Evolutionary conservation across 164 flowering plant genomes (phyloP), one percentile per base, ranked within the genome.

Genomic region (Umbellularia californica): DNA sequence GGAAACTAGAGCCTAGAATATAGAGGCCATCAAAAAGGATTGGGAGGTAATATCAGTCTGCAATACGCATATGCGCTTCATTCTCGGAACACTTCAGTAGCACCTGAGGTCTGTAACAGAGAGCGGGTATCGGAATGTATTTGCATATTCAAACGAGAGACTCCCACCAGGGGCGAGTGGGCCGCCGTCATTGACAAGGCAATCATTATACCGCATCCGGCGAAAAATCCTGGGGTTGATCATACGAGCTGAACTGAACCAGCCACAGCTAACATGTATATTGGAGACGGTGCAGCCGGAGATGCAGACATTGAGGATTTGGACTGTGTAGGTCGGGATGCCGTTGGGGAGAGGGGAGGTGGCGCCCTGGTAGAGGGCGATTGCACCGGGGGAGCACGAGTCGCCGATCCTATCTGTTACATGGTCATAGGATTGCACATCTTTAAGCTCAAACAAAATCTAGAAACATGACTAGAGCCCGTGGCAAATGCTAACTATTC

Each of bases 221-320:
- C 84, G 86, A 83, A 93, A 90, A 35, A 90, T 47, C 17, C 47
- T 79, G 3, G 96, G 96, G 76, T 91, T 89, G 68, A 93, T 81
- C 52, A 87, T 78, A 0, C 84, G 83, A 22, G 91, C 93, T 20
- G 96, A 89, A 84, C 93, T 89, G 84, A 93, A 93, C 98, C 94
- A 91, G 22, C 98, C 98, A 55, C 98, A 93, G 73, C 41, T 82
- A 47, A 93, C 74, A 75, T 91, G 98, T 64, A 93, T 90, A 11
- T 70, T 70, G 2, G 87, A 84, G 79, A 93, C 88, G 73, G 84
- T 77, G 75, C 97, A 93, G 4, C 96, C 96, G 17, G 75, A 74
- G 17, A 66, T 76, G 78, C 97, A 89, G 1, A 71, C 82, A 81
- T 93, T 93, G 80, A 79, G 77, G n/a, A 93, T 86, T 83, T 87